These are phyloP conservation scores for Naganishia sp. DNA, from an alignment of 1,284 basidiomycete genomes.

Conservation along the genomic window DNA sequence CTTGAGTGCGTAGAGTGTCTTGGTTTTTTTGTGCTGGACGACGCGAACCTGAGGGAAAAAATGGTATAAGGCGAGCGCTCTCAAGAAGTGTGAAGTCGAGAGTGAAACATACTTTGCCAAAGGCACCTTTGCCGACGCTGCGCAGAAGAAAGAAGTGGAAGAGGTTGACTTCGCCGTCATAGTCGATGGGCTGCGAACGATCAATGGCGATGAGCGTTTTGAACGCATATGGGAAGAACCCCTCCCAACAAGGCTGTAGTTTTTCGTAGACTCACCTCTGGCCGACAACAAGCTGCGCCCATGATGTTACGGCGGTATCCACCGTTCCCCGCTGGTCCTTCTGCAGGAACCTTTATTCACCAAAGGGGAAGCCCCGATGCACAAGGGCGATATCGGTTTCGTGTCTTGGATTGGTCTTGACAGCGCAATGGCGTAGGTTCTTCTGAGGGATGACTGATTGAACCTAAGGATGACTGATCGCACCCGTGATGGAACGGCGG, in stretches of 20 bases:
- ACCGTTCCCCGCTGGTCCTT: no score
- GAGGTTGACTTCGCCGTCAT: constrained; percentile 93
- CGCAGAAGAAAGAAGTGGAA: constrained; percentile 94
- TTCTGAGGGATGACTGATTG: no score
- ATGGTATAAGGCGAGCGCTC: constrained; percentile 19
- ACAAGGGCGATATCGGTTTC: no score
- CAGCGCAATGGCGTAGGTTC: no score
- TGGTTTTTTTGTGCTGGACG: constrained; percentile 96
- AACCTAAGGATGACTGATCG: no score
- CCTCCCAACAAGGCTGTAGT: neutral
- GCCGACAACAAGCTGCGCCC: constrained; percentile 81
- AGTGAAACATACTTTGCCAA: constrained; percentile 76
- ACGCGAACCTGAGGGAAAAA: constrained; percentile 76
- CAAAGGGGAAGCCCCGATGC: no score
- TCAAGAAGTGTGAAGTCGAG: neutral
- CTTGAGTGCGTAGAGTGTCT: constrained; percentile 93
- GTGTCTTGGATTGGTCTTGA: no score
- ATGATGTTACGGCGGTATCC: constrained; percentile 52
- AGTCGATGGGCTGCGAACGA: constrained; percentile 72
- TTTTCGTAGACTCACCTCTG: constrained; percentile 59
- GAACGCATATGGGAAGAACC: no score
- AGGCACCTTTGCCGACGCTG: constrained; percentile 96
- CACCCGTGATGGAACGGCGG: no score
- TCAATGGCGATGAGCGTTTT: no score
- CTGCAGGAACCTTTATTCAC: no score